Evolutionary conservation across 139 green algal species (phyloP).

Genomic region (Picochlorum sp.): DNA sequence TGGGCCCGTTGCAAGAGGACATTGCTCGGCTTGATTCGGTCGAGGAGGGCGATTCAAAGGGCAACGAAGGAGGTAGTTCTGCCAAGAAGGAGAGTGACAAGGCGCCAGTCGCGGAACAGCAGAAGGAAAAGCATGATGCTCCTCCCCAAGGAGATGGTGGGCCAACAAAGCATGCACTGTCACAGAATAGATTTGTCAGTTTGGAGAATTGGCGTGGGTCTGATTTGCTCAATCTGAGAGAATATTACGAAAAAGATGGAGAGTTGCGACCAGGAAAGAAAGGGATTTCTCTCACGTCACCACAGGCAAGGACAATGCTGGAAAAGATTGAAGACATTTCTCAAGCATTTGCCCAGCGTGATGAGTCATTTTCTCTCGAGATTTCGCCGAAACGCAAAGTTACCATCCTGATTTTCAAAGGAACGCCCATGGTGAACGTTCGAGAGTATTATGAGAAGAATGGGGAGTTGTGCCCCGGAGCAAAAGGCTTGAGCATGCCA

Average conservation of each 20-base stretch:
- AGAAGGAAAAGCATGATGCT: too few relatives aligned
- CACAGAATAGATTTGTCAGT: background rate
- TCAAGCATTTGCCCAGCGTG: constrained; percentile 11
- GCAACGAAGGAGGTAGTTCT: too few relatives aligned
- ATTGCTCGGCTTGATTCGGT: too few relatives aligned
- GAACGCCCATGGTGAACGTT: constrained; percentile 28
- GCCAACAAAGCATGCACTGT: background rate
- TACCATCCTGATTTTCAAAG: background rate
- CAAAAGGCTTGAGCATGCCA: constrained; percentile 38
- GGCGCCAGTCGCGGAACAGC: too few relatives aligned
- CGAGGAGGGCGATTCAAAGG: too few relatives aligned
- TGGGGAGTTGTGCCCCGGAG: constrained; percentile 8
- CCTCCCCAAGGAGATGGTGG: too few relatives aligned
- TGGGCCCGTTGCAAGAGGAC: background rate
- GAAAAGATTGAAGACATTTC: constrained; percentile 19
- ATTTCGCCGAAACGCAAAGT: constrained; percentile 1
- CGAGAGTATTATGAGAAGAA: constrained; percentile 49
- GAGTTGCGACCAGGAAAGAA: constrained; percentile 30
- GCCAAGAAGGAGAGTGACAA: too few relatives aligned
- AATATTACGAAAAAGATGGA: constrained; percentile 37
- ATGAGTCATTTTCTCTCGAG: background rate
- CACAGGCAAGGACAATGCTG: constrained; percentile 39
- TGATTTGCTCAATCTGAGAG: constrained; percentile 30
- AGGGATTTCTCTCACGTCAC: constrained; percentile 39
- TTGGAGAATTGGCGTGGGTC: constrained; percentile 7